These are phyloP conservation scores for Sinapis alba DNA, from an alignment of 441 rosid species.

Conservation along the genomic window DNA sequence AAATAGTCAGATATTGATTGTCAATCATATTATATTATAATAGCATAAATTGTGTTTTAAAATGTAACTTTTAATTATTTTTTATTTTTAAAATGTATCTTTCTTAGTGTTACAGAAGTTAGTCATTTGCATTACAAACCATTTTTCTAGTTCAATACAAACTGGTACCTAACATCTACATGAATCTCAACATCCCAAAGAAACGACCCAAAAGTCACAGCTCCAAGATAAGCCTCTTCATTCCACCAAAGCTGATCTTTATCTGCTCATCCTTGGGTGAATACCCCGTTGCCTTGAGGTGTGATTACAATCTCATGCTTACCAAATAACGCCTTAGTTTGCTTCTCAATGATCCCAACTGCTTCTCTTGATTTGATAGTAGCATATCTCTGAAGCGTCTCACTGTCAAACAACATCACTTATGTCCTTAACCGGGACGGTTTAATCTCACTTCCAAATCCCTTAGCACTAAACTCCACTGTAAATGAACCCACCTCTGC, in stretches of 20 bases:
- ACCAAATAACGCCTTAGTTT: slow-evolving; percentile 88
- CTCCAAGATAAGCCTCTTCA: slow-evolving; percentile 87
- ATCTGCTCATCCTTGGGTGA: slow-evolving; percentile 66
- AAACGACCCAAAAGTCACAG: slow-evolving; percentile 90
- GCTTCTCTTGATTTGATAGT: slow-evolving; percentile 86
- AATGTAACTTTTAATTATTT: no score
- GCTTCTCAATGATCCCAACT: slow-evolving; percentile 81
- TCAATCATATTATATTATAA: no score
- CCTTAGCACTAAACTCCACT: slow-evolving; percentile 57
- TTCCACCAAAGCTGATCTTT: slow-evolving; percentile 74
- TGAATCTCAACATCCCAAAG: slow-evolving; percentile 91
- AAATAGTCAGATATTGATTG: no score
- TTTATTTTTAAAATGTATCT: no score
- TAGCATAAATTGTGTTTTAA: no score
- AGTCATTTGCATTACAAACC: no score
- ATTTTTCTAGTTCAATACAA: no score
- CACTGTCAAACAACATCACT: no score
- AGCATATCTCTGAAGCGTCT: slow-evolving; percentile 72
- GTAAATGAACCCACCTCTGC: slow-evolving; percentile 57
- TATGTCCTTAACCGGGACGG: slow-evolving; percentile 61
- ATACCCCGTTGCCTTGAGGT: slow-evolving; percentile 71
- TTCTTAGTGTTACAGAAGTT: no score
- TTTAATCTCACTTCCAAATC: slow-evolving; percentile 53
- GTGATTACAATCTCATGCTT: slow-evolving; percentile 78
- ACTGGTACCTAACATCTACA: slow-evolving; percentile 86